Percentiles rank a stretch among this genome's conserved stretches.
Conservation (phyloP, 139 green algal genomes). For the Micractinium conductrix region DNA sequence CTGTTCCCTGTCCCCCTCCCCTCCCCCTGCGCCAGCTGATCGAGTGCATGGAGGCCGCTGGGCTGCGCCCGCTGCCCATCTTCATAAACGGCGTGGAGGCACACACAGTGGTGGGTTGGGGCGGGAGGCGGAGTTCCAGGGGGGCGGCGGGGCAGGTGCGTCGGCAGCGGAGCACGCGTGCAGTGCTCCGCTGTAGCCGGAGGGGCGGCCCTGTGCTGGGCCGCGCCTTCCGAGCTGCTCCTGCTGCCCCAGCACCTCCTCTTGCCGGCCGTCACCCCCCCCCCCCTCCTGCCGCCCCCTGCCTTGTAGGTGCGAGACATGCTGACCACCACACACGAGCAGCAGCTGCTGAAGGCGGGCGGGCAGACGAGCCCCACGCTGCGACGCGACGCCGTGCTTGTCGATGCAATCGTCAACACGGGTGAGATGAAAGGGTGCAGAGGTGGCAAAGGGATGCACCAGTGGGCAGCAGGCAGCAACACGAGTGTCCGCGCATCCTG, state of each 20-base stretch:
- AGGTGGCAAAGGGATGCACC: too few relatives aligned
- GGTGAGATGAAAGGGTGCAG: neutral
- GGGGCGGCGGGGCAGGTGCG: neutral
- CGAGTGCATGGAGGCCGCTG: conserved; percentile 65
- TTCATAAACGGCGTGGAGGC: conserved; percentile 96
- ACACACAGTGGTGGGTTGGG: conserved; percentile 90
- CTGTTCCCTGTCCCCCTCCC: too few relatives aligned
- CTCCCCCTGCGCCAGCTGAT: too few relatives aligned
- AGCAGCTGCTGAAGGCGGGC: conserved; percentile 42
- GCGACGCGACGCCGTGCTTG: conserved; percentile 57
- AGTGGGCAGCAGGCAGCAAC: too few relatives aligned
- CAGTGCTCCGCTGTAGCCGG: neutral
- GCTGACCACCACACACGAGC: conserved; percentile 81
- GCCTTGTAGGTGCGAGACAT: conserved; percentile 75
- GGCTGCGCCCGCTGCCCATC: conserved; percentile 80
- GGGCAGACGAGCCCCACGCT: conserved; percentile 49
- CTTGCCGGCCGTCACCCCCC: too few relatives aligned
- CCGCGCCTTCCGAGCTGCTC: too few relatives aligned
- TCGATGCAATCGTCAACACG: conserved; percentile 93
- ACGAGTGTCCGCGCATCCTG: too few relatives aligned
- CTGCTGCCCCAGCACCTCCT: too few relatives aligned
- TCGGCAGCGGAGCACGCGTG: neutral
- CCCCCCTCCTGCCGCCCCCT: too few relatives aligned
- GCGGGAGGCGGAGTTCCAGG: neutral
- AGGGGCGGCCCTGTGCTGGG: neutral